Evolutionary conservation across 176 grass and related monocot genomes (phyloP), one percentile per base, ranked within the genome.

Genomic region (Carex littledalei): DNA sequence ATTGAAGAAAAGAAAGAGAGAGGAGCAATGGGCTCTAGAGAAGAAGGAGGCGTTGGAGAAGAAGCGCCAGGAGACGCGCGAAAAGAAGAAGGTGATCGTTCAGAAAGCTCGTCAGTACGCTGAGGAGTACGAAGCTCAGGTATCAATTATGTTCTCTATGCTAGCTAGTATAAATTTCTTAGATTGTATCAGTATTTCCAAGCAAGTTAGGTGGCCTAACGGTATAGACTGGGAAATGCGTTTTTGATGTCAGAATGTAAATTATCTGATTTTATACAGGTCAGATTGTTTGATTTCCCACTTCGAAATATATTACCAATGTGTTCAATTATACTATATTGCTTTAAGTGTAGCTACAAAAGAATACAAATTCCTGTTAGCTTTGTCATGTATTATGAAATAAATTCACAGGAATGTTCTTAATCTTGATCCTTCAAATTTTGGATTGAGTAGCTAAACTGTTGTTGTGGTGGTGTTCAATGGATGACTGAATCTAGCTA

Each of bases 101-200:
- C 17, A 63, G 80, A 86, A 91, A 41, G 92, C 92, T 17, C 74
- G 90, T 54, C 63, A 93, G 85, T 95, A 93, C 39, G 95, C 92
- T 21, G 83, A 85, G 79, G 91, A 94, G 89, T 93, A 97, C 81
- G 92, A 94, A 0, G 53, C 87, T 3, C 89, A 92, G 93, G 95
- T 98, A 54, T 63, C 63, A 29, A 81, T 64, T 4, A 20, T 16
- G 54, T 3, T 41, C 20, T 29, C 20, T 29, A 3, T 61, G 18
- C 17, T 61, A 61, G 58, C 6, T 21, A n/a, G 15, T 20, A 61
- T 61, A n/a, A 5, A 21, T 61, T 61, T 20, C 18, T 61, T 61
- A n/a, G 60, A 21, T 63, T 24, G 20, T 24, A 24, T 63, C 7
- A 63, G 60, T 63, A 1, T 24, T 63, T 20, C 2, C 4, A 22